Evolutionary conservation across 2,329 filamentous ascomycete genomes (phyloP), one percentile per base, ranked within the genome.

Genomic region (Blastomyces silverae): DNA sequence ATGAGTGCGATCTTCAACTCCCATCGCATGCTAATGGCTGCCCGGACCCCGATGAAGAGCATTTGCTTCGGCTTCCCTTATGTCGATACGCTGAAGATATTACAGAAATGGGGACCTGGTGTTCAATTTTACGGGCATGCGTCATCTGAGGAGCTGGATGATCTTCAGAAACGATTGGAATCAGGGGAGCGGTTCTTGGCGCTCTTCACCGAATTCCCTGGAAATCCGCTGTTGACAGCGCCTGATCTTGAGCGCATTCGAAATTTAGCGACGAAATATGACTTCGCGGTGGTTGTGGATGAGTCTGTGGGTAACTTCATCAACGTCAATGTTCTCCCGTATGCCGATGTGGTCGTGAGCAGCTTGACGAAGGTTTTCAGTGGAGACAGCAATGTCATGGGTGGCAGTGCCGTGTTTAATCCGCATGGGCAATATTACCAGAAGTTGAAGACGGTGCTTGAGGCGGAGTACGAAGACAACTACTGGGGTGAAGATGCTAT

Each of bases 311-410:
- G 93, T 70, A 99, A 94, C 64, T 96, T 97, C 74, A 87, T 95
- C 73, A 99, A 99, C 74, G 88, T 97, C 71, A 91, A 97, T 74
- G 91, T 99, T 3, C 83, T 99, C 5, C 91, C 89, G 2, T 89
- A 88, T 73, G 90, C 91, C 66, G 94, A 99, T 76, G 83, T 97
- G 20, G 90, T 97, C 5, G 93, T 96, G 64, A 96, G 91, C 80
- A 96, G 91, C 74, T 81, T 99, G 66, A 97, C 94, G 60, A 99
- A 99, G 77, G 89, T 97, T 63, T 99, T 99, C 79, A 96, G 91
- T 64, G 94, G 94, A 61, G 94, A 97, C 77, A 94, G 91, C 76
- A 97, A 99, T 76, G 94, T 99, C 69, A 97, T 97, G 93, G 94
- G 92, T 65, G 94, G 94, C 64, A 89, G 84, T 69, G 80, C 82